These are phyloP conservation scores for Globisporangium cederbergense DNA, from an alignment of 352 stramenopile species.

Conservation along the genomic window DNA sequence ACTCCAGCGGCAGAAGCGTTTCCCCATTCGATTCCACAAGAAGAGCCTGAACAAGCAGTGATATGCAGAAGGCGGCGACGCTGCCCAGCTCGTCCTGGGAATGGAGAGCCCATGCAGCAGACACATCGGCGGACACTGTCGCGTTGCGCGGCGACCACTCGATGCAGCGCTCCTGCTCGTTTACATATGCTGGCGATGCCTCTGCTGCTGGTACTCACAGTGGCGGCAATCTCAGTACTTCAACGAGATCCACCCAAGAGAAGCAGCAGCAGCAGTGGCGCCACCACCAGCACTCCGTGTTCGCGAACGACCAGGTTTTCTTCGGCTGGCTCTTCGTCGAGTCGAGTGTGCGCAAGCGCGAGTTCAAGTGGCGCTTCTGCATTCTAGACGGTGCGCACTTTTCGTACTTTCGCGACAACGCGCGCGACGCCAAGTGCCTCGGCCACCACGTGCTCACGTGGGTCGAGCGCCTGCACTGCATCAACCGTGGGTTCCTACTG, in stretches of 20 bases:
- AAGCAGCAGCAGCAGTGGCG: not conserved
- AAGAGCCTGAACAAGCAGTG: not conserved
- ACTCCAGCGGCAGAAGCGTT: not conserved
- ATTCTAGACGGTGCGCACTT: constrained; percentile 35
- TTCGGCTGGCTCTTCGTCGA: constrained; percentile 36
- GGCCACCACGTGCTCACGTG: constrained; percentile 17
- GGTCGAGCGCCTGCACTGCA: constrained; percentile 37
- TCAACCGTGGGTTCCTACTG: constrained; percentile 42
- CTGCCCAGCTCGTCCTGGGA: constrained; percentile 21
- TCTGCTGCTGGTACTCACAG: not conserved
- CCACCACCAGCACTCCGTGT: not conserved
- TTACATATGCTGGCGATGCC: not conserved
- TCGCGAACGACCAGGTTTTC: constrained; percentile 20
- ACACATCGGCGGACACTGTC: not conserved
- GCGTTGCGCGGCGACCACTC: constrained; percentile 4
- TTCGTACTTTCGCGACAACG: constrained; percentile 24
- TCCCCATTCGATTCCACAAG: not conserved
- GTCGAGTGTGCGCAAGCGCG: constrained; percentile 24
- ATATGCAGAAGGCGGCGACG: constrained; percentile 22
- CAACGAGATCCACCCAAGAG: not conserved
- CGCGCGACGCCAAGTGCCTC: constrained; percentile 10
- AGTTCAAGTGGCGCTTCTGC: constrained; percentile 40
- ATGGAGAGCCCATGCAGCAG: constrained; percentile 1
- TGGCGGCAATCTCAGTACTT: not conserved
- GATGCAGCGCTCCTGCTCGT: constrained; percentile 12